phyloP scores from a whole-genome alignment of 1,139 yeast species.

The Sugiyamaella xylanicola region DNA sequence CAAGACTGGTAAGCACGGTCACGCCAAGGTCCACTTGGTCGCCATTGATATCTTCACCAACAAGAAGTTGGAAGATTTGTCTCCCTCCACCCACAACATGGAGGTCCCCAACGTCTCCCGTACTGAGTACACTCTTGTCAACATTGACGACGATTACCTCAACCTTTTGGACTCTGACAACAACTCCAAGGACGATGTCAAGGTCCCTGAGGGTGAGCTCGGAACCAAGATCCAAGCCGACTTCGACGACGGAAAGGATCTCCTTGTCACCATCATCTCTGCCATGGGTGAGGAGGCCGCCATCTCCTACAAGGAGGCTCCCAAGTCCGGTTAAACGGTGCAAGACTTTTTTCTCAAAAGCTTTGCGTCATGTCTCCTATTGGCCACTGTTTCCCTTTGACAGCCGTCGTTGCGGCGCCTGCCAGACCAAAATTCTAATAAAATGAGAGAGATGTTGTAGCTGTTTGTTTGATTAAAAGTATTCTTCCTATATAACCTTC shows the following conservation, averaged over 20 bases:
- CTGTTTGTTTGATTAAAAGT: constrained; percentile 15
- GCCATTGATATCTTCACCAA: constrained; percentile 99
- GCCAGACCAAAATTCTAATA: background rate
- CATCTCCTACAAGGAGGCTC: constrained; percentile 96
- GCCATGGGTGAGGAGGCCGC: constrained; percentile 99
- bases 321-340: constrained; percentile 42
- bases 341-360: background rate
- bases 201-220: constrained; percentile 96
- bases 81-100: constrained; percentile 99
- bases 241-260: constrained; percentile 97
- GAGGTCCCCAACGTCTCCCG: constrained; percentile 98
- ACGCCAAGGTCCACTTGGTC: constrained; percentile 99
- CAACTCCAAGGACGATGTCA: constrained; percentile 98
- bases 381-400: background rate
- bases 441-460: background rate
- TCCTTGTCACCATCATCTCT: constrained; percentile 89
- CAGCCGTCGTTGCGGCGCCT: background rate
- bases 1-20: constrained; percentile 99
- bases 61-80: constrained; percentile 98
- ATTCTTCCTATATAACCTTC: background rate
- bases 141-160: constrained; percentile 97
- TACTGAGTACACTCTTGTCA: constrained; percentile 94
- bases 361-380: constrained; percentile 2
- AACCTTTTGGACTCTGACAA: constrained; percentile 96
- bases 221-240: constrained; percentile 91